phyloP scores from a whole-genome alignment of 1,284 basidiomycete species.

The Macrocystidia cucumis region DNA sequence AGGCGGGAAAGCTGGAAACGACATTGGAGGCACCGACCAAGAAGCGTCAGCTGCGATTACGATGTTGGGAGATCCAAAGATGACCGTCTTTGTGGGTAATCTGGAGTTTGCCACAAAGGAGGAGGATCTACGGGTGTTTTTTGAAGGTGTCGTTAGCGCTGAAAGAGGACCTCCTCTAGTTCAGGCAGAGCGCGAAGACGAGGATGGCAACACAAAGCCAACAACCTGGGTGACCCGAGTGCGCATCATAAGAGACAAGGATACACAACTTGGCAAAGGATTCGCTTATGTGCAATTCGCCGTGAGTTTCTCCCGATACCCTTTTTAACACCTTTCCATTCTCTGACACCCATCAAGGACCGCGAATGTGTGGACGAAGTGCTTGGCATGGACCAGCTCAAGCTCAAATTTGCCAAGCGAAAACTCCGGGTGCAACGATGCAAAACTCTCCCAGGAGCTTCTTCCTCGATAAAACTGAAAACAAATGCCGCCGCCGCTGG shows the following conservation, averaged over 20 bases:
- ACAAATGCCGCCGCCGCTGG: constrained; percentile 10
- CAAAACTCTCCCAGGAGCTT: constrained; percentile 47
- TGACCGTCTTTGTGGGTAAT: constrained; percentile 87
- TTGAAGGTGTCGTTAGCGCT: constrained; percentile 70
- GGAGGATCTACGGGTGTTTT: constrained; percentile 83
- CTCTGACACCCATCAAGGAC: constrained; percentile 44
- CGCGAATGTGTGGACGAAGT: constrained; percentile 86
- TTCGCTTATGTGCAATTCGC: constrained; percentile 91
- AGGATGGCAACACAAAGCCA: constrained; percentile 19
- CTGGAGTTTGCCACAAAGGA: constrained; percentile 91
- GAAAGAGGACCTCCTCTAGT: constrained; percentile 59
- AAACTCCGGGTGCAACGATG: constrained; percentile 83
- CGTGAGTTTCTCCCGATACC: constrained; percentile 39
- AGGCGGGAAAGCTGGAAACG: constrained; percentile 9
- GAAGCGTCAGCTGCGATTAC: too few species aligned
- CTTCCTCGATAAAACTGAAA: constrained; percentile 15
- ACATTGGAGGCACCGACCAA: constrained; percentile 9
- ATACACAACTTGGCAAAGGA: constrained; percentile 95
- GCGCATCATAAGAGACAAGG: constrained; percentile 84
- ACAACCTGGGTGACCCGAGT: constrained; percentile 77
- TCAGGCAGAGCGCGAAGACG: constrained; percentile 17
- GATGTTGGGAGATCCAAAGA: constrained; percentile 57
- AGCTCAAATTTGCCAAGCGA: constrained; percentile 86
- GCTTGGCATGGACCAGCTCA: constrained; percentile 64
- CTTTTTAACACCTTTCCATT: not conserved